phyloP scores from a whole-genome alignment of 1,139 yeast genomes.

The Suhomyces bolitotheri region DNA sequence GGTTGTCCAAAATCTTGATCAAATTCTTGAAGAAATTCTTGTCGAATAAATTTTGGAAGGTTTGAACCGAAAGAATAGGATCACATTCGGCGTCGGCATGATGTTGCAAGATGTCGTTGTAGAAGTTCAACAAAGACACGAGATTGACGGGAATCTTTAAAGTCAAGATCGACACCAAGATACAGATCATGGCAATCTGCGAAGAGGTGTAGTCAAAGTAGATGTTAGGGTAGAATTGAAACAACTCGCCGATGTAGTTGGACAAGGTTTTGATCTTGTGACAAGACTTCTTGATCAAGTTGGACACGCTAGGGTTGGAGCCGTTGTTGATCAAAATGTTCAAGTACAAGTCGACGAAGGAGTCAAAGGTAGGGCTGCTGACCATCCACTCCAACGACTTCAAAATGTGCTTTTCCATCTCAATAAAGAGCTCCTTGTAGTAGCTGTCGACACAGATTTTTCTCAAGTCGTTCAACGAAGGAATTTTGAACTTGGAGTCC shows the following conservation, averaged over 20 bases:
- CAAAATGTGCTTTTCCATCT: constrained; percentile 68
- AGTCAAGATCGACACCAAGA: constrained; percentile 19
- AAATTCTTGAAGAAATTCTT: constrained; percentile 32
- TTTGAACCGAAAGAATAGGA: constrained; percentile 21
- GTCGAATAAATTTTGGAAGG: constrained; percentile 28
- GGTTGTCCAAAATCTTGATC: constrained; percentile 44
- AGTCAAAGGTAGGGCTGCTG: constrained; percentile 59
- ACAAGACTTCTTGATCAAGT: constrained; percentile 25
- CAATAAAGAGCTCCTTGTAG: constrained; percentile 58
- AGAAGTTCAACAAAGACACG: constrained; percentile 23
- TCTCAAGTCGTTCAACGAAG: constrained; percentile 55
- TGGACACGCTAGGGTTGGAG: constrained; percentile 25
- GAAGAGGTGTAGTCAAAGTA: constrained; percentile 57
- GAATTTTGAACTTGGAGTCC: constrained; percentile 68
- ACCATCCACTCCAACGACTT: constrained; percentile 60
- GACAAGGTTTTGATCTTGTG: constrained; percentile 57
- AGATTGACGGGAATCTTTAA: constrained; percentile 30
- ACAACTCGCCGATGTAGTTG: constrained; percentile 62
- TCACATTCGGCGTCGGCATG: constrained; percentile 11
- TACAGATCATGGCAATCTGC: constrained; percentile 50
- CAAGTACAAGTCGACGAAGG: constrained; percentile 57
- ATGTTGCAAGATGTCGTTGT: constrained; percentile 22
- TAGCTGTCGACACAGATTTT: constrained; percentile 66
- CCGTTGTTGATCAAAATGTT: constrained; percentile 24
- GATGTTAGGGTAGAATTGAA: constrained; percentile 61